A percentile compares a stretch with the other conserved stretches of the same genome.
Conservation (phyloP, 257 asterid genomes). For the Solanum arcanum region DNA sequence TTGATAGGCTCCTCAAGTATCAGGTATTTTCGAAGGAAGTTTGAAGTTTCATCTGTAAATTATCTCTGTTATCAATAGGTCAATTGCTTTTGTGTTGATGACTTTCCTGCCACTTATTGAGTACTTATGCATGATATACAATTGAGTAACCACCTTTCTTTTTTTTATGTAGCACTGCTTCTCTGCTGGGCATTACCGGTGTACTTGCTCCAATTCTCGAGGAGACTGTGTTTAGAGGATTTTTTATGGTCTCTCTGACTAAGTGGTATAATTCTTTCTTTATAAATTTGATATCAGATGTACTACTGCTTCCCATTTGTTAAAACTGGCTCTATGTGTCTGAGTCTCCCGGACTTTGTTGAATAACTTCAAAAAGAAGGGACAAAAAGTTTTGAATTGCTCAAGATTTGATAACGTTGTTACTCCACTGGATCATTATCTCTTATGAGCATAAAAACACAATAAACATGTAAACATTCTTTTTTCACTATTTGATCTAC, state of each 20-base stretch:
- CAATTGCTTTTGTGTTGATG: neutral
- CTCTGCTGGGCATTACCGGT: conserved; percentile 88
- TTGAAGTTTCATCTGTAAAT: neutral
- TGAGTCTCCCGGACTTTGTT: neutral
- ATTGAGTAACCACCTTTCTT: neutral
- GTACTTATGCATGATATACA: neutral
- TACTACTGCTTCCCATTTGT: neutral
- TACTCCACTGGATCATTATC: neutral
- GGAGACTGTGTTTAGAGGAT: conserved; percentile 93
- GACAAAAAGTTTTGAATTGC: neutral
- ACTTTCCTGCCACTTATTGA: neutral
- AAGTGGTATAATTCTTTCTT: conserved; percentile 49
- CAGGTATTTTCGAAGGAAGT: conserved; percentile 40
- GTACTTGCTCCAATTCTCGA: conserved; percentile 95
- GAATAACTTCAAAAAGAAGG: neutral
- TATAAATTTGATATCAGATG: neutral
- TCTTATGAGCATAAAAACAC: neutral
- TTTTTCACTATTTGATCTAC: neutral
- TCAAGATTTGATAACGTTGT: neutral
- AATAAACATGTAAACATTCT: neutral
- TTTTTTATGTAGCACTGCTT: conserved; percentile 57
- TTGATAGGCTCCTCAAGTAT: conserved; percentile 78
- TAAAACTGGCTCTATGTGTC: neutral
- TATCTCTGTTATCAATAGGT: neutral
- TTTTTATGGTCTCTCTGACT: conserved; percentile 85